A percentile compares a stretch with the other conserved stretches of the same genome.
Evolutionary conservation across 805 yeast genomes (phyloP).

Genomic region (Pichia pseudocactophila): DNA sequence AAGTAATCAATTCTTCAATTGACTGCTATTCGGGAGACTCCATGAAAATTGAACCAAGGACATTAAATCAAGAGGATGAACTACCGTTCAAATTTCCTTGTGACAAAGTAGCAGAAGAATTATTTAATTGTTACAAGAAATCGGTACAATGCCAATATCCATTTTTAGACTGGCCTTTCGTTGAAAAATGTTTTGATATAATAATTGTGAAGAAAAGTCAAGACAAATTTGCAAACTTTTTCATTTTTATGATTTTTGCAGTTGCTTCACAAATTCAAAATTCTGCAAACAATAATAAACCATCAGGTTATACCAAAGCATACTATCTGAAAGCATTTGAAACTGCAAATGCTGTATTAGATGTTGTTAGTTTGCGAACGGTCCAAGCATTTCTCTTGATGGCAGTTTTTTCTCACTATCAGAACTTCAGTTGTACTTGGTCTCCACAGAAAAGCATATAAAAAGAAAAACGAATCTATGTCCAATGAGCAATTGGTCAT

Average conservation of each 20-base stretch:
- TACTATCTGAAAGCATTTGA: constrained; percentile 28
- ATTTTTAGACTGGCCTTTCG: constrained; percentile 26
- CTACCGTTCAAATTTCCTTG: constrained; percentile 19
- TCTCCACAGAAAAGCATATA: constrained; percentile 24
- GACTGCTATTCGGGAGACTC: constrained; percentile 12
- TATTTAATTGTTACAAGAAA: constrained; percentile 19
- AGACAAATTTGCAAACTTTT: constrained; percentile 18
- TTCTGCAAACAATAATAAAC: constrained; percentile 6
- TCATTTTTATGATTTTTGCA: constrained; percentile 27
- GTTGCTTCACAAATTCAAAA: constrained; percentile 22
- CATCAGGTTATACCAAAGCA: constrained; percentile 18
- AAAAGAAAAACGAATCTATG: constrained; percentile 1
- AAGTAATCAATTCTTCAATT: constrained; percentile 21
- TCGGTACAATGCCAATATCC: constrained; percentile 31
- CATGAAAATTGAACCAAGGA: neutral
- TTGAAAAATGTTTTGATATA: constrained; percentile 14
- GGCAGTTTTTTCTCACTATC: constrained; percentile 27
- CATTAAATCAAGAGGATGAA: neutral
- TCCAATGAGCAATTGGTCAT: constrained; percentile 7
- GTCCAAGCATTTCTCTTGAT: constrained; percentile 28
- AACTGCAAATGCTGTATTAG: constrained; percentile 17
- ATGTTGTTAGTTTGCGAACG: constrained; percentile 19
- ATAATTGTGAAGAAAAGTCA: constrained; percentile 15
- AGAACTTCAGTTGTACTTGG: constrained; percentile 27
- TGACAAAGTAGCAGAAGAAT: constrained; percentile 10